Conservation (phyloP, 176 grass and related monocot genomes). For the Secale cereale region DNA sequence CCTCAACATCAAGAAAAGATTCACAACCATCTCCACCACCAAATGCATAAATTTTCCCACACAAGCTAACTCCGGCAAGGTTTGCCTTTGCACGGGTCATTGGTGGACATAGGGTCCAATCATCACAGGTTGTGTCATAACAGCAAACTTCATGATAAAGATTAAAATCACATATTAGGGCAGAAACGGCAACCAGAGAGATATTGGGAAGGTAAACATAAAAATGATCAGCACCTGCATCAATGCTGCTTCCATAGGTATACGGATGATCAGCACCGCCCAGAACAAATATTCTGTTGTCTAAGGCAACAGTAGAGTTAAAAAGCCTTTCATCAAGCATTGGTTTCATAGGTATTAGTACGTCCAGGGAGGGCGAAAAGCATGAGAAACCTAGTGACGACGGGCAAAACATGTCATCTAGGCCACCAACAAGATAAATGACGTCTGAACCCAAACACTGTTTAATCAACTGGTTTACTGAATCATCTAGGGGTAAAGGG, state of each 20-base stretch:
- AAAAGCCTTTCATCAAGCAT: conserved; percentile 48
- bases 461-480: conserved; percentile 51
- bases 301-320: conserved; percentile 50
- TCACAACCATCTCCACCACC: conserved; percentile 50
- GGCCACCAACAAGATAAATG: conserved; percentile 68
- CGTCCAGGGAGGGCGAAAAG: conserved; percentile 64
- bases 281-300: conserved; percentile 61
- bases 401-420: conserved; percentile 43
- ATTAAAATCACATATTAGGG: conserved; percentile 12
- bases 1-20: conserved; percentile 56
- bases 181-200: neutral
- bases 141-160: conserved; percentile 51
- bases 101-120: conserved; percentile 42
- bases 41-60: conserved; percentile 57
- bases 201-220: neutral
- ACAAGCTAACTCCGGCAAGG: conserved; percentile 42
- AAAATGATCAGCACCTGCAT: conserved; percentile 44
- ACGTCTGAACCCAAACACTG: conserved; percentile 54
- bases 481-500: conserved; percentile 37
- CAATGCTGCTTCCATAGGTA: conserved; percentile 40
- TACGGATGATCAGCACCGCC: conserved; percentile 52
- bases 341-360: conserved; percentile 57
- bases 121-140: conserved; percentile 55
- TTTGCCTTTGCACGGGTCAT: conserved; percentile 45
- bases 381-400: conserved; percentile 34